Evolutionary conservation across 441 rosid species (phyloP).

Genomic region (Aleurites moluccanus): DNA sequence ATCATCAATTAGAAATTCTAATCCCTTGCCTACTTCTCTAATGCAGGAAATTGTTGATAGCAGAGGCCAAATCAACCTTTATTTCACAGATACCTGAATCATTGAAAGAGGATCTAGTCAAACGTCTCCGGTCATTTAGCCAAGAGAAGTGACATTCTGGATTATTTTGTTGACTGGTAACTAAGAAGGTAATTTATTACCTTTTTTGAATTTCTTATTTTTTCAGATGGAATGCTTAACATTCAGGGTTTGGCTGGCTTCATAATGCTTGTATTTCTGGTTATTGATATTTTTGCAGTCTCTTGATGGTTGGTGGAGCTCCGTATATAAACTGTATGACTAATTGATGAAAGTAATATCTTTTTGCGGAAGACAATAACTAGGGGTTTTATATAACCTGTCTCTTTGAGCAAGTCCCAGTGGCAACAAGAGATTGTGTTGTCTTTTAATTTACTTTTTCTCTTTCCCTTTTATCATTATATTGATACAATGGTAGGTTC

Average conservation of each 20-base stretch:
- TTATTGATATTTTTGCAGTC: constrained; percentile 33
- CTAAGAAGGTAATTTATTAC: constrained; percentile 2
- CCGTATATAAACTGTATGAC: constrained; percentile 23
- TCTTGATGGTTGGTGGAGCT: constrained; percentile 9
- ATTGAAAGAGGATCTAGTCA: constrained; percentile 62
- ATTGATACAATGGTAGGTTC: constrained; percentile 12
- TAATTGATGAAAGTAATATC: constrained; percentile 12
- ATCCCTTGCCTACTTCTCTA: constrained; percentile 5
- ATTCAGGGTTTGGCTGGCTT: constrained; percentile 2
- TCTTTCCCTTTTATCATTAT: constrained; percentile 1
- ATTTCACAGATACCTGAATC: constrained; percentile 64
- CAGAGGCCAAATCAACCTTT: constrained; percentile 55
- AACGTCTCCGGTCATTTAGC: constrained; percentile 44
- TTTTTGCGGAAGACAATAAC: constrained; percentile 11
- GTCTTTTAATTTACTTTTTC: not conserved
- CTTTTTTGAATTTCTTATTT: not conserved
- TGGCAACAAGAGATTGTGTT: constrained; percentile 3
- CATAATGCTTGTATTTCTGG: not conserved
- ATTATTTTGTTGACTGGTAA: constrained; percentile 23
- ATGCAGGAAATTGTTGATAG: constrained; percentile 70
- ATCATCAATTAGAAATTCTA: not conserved
- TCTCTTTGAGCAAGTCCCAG: constrained; percentile 14
- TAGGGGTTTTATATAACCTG: constrained; percentile 12
- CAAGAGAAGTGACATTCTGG: constrained; percentile 29
- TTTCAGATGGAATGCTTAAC: not conserved